Base-by-base conservation (phyloP, 805 yeast genomes). In the Candida multigemmis region DNA sequence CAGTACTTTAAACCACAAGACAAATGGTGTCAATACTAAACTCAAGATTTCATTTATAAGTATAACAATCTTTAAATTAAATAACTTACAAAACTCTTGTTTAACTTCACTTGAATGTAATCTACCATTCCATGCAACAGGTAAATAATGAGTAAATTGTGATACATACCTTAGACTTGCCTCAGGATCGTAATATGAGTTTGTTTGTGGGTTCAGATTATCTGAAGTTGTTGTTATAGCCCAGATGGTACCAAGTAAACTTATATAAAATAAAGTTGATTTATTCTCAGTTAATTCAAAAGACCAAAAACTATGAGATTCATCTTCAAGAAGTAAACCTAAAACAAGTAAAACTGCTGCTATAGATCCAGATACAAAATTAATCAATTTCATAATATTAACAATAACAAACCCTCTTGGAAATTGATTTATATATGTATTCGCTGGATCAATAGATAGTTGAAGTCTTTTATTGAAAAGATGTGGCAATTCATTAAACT, bases 401-500 rank as follows among this genome's bases (percentile, higher is more conserved):
- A 50, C 41, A 9, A 59, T 44, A 9, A 60, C 30, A 19, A 51
- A 55, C 35, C 84, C 93, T 26, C 84, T 78, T 2, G 99, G 99
- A 45, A 91, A 91, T 48, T 87, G 96, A 37, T 85, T 75, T 29
- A 91, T 73, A 46, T 91, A 91, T 12, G 76, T 70, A 22, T 81
- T 70, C 0, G 97, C 95, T 5, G 86, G 76, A 10, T 73, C 81
- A 16, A 74, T 69, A 27, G 96, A 83, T 34, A 83, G 54, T 24
- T 76, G 82, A 21, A 91, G 54, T 26, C 99, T 63, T 40, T 77
- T 75, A 31, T 75, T 74, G 53, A 91, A 91, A 15, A 89, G 65
- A 51, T 91, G 98, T 23, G 84, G 84, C 6, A 91, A 63, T 47
- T 91, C 99, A 51, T 91, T 91, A 47, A 81, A 84, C 44, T 91